Percentiles rank a stretch among this genome's conserved stretches.
These are phyloP conservation scores for Nakazawaea ambrosiae DNA, from an alignment of 805 yeast species.

Conservation along the genomic window DNA sequence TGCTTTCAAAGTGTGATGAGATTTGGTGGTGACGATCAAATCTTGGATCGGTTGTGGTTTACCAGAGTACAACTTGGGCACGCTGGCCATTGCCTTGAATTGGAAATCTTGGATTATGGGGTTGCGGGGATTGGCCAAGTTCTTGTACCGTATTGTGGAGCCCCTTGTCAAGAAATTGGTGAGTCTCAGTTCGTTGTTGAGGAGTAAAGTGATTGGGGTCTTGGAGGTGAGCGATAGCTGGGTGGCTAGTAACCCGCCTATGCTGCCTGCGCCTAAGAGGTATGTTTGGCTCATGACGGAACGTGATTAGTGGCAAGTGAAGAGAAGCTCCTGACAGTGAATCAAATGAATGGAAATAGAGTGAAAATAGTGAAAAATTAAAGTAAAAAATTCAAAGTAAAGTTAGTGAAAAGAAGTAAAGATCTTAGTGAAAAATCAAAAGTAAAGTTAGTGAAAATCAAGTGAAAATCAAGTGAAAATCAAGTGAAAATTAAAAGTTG, in stretches of 20 bases:
- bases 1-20: slow-evolving; percentile 65
- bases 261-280: slow-evolving; percentile 10
- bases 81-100: slow-evolving; percentile 7
- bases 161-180: slow-evolving; percentile 1
- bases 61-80: slow-evolving; percentile 5
- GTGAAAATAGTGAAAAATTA: too few species aligned
- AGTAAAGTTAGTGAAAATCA: too few species aligned
- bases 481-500: too few species aligned
- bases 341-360: too few species aligned
- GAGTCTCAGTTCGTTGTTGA: slow-evolving; percentile 4
- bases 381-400: too few species aligned
- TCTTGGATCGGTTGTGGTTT: slow-evolving; percentile 3
- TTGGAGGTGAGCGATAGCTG: slow-evolving; percentile 4
- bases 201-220: slow-evolving; percentile 1
- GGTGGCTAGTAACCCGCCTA: slow-evolving; percentile 9
- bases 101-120: slow-evolving; percentile 9
- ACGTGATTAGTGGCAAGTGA: too few species aligned
- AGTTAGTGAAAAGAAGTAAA: too few species aligned
- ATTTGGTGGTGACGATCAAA: slow-evolving; percentile 72
- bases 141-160: slow-evolving; percentile 8
- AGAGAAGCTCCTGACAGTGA: too few species aligned
- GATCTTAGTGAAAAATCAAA: too few species aligned
- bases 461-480: too few species aligned
- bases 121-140: slow-evolving; percentile 4
- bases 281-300: slow-evolving; percentile 2